phyloP scores from a whole-genome alignment of 1,284 basidiomycete species.

The Malassezia brasiliensis region DNA sequence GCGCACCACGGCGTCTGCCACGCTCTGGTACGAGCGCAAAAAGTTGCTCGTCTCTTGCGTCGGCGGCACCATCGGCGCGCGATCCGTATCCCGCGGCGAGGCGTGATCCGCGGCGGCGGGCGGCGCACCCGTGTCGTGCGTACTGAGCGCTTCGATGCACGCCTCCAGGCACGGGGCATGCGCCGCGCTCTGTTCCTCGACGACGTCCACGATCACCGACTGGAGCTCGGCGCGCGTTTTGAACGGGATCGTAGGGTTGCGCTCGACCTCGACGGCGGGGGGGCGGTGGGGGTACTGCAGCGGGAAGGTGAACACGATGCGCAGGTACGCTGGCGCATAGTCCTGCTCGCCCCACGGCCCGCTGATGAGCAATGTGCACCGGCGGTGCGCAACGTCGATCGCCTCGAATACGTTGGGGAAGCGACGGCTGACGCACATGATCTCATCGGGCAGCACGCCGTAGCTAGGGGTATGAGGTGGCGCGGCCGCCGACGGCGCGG shows the following conservation, averaged over 20 bases:
- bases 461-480: constrained; percentile 19
- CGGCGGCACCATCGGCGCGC: not conserved
- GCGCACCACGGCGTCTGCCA: constrained; percentile 30
- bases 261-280: constrained; percentile 39
- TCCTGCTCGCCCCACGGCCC: constrained; percentile 39
- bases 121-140: constrained; percentile 2
- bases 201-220: constrained; percentile 20
- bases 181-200: constrained; percentile 17
- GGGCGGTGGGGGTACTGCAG: constrained; percentile 27
- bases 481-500: not conserved
- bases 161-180: constrained; percentile 25
- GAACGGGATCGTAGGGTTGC: constrained; percentile 33
- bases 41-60: constrained; percentile 23
- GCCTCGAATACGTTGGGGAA: constrained; percentile 32
- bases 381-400: constrained; percentile 33
- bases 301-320: constrained; percentile 36
- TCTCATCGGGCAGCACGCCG: constrained; percentile 26
- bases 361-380: constrained; percentile 34
- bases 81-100: not conserved
- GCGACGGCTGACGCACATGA: constrained; percentile 30
- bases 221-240: constrained; percentile 38
- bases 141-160: constrained; percentile 26
- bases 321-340: constrained; percentile 34
- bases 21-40: constrained; percentile 30
- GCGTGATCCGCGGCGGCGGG: not conserved